Evolutionary conservation across 306 rosid species (phyloP).

Genomic region (Prunus padus): DNA sequence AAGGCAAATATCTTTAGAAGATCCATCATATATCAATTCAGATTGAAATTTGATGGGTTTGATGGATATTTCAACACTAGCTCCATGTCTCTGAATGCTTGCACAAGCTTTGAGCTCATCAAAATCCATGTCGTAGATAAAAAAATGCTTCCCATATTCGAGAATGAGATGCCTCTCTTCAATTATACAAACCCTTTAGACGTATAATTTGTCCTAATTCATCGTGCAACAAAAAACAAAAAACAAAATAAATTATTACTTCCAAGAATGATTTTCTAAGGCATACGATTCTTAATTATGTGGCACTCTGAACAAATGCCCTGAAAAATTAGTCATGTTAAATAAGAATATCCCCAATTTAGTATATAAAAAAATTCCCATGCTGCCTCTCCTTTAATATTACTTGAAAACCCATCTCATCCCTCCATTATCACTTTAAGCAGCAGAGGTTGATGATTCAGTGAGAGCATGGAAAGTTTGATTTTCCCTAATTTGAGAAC

Average conservation of each 20-base stretch:
- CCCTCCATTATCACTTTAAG: conserved; percentile 34
- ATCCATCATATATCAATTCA: not conserved
- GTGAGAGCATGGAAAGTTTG: too few species aligned
- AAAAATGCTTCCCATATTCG: conserved; percentile 6
- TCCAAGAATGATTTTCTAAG: too few species aligned
- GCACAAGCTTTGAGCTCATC: conserved; percentile 8
- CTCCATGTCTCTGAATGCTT: not conserved
- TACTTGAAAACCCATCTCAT: conserved; percentile 11
- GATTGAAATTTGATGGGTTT: too few species aligned
- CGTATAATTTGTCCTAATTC: conserved; percentile 11
- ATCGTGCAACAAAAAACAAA: not conserved
- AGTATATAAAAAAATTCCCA: conserved; percentile 9
- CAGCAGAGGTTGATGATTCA: conserved; percentile 30
- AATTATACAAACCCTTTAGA: conserved; percentile 11
- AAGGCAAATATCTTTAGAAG: not conserved
- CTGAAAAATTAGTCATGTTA: conserved; percentile 1
- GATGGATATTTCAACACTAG: not conserved
- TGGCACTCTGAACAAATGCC: conserved; percentile 14
- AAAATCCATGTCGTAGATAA: conserved; percentile 3
- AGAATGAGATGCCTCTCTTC: conserved; percentile 47
- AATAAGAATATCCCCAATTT: conserved; percentile 34
- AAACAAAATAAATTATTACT: not conserved
- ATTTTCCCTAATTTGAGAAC: too few species aligned
- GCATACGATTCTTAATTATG: conserved; percentile 50
- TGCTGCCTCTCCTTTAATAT: not conserved